phyloP scores from a whole-genome alignment of 2,329 filamentous ascomycete genomes.

The Corynespora cassiicola region DNA sequence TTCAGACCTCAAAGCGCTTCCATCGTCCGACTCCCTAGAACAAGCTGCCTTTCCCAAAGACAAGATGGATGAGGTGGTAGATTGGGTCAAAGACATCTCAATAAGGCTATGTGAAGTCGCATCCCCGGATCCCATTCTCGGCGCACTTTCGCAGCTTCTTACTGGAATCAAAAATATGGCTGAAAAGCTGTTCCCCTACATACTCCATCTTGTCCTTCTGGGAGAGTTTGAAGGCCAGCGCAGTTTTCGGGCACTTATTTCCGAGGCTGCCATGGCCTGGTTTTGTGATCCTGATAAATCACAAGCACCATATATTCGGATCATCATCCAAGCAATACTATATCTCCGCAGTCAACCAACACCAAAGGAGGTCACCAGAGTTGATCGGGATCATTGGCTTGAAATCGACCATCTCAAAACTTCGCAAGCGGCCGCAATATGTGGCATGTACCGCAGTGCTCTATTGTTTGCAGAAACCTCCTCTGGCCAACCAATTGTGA shows the following conservation, averaged over 20 bases:
- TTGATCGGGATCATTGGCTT: constrained; percentile 83
- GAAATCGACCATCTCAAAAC: constrained; percentile 78
- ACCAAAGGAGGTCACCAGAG: constrained; percentile 77
- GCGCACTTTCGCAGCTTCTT: constrained; percentile 71
- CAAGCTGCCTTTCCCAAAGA: constrained; percentile 22
- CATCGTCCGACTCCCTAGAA: constrained; percentile 23
- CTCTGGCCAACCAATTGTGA: constrained; percentile 57
- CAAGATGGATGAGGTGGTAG: constrained; percentile 23
- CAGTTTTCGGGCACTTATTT: constrained; percentile 64
- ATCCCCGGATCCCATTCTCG: constrained; percentile 71
- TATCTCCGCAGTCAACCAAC: constrained; percentile 85
- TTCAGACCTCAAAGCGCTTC: too few relatives aligned
- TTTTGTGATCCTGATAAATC: constrained; percentile 58
- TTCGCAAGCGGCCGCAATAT: constrained; percentile 74
- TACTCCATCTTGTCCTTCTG: constrained; percentile 81
- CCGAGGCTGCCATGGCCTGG: constrained; percentile 69
- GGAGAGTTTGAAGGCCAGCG: constrained; percentile 70
- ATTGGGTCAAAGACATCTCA: constrained; percentile 69
- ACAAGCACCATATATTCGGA: constrained; percentile 69
- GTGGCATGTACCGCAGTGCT: constrained; percentile 86
- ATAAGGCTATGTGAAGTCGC: constrained; percentile 59
- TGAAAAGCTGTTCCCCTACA: constrained; percentile 77
- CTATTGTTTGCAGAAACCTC: constrained; percentile 82
- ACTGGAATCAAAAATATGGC: constrained; percentile 72
- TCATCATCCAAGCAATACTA: constrained; percentile 79